phyloP scores from a whole-genome alignment of 441 rosid genomes.

The Arabidopsis lyrata region DNA sequence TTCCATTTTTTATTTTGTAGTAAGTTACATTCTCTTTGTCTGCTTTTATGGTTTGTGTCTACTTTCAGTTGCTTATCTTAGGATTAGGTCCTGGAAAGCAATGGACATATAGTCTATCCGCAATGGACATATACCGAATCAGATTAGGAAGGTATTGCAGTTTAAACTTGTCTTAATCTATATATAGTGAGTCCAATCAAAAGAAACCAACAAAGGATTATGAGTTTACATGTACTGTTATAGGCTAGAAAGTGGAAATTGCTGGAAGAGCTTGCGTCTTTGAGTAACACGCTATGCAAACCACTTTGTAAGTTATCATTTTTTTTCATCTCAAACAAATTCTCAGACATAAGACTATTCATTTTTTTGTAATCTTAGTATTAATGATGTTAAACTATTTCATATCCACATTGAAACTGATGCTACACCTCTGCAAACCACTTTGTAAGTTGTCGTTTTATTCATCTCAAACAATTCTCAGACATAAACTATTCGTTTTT shows the following conservation, averaged over 20 bases:
- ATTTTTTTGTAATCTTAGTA: too few species aligned
- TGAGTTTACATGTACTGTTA: slow-evolving; percentile 44
- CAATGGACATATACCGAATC: too few species aligned
- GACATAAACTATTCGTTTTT: neutral
- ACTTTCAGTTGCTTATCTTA: too few species aligned
- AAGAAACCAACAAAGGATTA: neutral
- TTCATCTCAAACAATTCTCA: too few species aligned
- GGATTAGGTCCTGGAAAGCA: slow-evolving; percentile 64
- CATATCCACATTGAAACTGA: neutral
- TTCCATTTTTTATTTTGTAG: too few species aligned
- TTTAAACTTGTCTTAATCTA: slow-evolving; percentile 1
- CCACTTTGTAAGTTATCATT: slow-evolving; percentile 54
- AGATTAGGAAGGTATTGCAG: slow-evolving; percentile 50
- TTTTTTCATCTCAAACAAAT: slow-evolving; percentile 11
- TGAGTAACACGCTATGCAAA: slow-evolving; percentile 53
- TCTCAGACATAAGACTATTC: neutral
- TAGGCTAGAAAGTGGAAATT: slow-evolving; percentile 64
- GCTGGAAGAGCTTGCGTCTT: slow-evolving; percentile 78
- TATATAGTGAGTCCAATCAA: neutral
- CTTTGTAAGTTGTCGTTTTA: too few species aligned
- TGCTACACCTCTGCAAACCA: neutral
- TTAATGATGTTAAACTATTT: neutral
- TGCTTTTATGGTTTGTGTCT: too few species aligned
- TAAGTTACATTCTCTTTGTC: too few species aligned
- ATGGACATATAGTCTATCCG: slow-evolving; percentile 44